These are phyloP conservation scores for Neurospora pannonica DNA, from an alignment of 495 filamentous ascomycete species.

Conservation along the genomic window DNA sequence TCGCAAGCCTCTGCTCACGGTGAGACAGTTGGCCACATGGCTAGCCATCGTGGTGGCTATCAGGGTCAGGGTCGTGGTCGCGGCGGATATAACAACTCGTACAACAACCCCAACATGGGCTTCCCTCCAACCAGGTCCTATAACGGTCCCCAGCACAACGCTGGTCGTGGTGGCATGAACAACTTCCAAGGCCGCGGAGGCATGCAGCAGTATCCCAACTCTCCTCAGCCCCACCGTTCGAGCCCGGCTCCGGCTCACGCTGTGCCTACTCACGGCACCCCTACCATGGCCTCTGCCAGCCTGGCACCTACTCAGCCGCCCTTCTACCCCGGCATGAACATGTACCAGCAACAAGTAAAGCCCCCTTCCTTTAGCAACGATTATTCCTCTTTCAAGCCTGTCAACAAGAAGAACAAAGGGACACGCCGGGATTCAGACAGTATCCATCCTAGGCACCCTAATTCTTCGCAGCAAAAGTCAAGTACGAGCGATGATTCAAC, in stretches of 20 bases:
- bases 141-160: conserved; percentile 37
- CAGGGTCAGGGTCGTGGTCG: conserved; percentile 50
- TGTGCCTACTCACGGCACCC: conserved; percentile 51
- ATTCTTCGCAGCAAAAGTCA: conserved; percentile 20
- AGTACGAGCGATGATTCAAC: conserved; percentile 13
- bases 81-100: conserved; percentile 42
- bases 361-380: conserved; percentile 40
- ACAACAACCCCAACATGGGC: conserved; percentile 52
- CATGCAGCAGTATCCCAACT: conserved; percentile 52
- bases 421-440: conserved; percentile 36
- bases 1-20: conserved; percentile 73
- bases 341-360: conserved; percentile 57
- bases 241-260: conserved; percentile 64
- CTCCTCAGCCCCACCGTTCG: conserved; percentile 50
- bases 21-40: conserved; percentile 56
- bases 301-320: conserved; percentile 49
- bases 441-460: conserved; percentile 25
- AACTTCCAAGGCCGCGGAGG: conserved; percentile 51
- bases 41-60: conserved; percentile 38
- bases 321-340: conserved; percentile 48
- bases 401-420: conserved; percentile 31
- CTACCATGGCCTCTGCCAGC: conserved; percentile 55
- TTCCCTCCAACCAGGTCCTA: conserved; percentile 56
- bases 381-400: conserved; percentile 16
- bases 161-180: conserved; percentile 58